Percentiles rank a stretch among this genome's conserved stretches.
phyloP scores from a whole-genome alignment of 257 asterid genomes.

The Solanum virginianum region DNA sequence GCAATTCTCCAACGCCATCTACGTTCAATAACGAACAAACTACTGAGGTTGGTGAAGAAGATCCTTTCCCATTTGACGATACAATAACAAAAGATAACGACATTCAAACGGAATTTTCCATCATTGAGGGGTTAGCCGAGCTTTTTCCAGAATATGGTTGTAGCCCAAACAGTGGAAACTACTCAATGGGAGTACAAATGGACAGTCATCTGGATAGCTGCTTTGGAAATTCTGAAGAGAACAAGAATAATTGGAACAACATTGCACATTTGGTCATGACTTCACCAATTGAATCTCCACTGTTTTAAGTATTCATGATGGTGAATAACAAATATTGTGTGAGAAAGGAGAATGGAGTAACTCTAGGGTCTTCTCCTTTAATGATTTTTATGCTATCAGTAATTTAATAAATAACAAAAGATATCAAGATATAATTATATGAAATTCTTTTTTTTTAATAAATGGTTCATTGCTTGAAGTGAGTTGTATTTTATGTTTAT shows the following conservation, averaged over 20 bases:
- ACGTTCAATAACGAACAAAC: neutral
- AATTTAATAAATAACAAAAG: too few relatives aligned
- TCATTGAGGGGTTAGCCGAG: neutral
- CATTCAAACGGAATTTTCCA: neutral
- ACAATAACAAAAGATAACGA: neutral
- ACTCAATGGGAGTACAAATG: neutral
- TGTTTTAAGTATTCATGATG: neutral
- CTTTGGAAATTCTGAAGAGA: neutral
- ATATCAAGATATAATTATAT: too few relatives aligned
- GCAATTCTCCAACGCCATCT: neutral
- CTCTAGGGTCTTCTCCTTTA: too few relatives aligned
- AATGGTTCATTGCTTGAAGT: too few relatives aligned
- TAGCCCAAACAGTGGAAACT: neutral
- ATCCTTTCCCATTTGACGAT: neutral
- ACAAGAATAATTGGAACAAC: constrained; percentile 4
- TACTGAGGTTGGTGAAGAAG: neutral
- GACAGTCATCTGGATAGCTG: neutral
- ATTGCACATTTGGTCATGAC: neutral
- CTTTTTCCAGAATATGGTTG: neutral
- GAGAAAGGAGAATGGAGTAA: too few relatives aligned
- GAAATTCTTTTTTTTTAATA: too few relatives aligned
- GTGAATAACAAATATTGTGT: too few relatives aligned
- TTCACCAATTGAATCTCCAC: neutral
- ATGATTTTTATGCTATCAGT: too few relatives aligned
- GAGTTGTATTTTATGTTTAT: too few relatives aligned